Conservation (phyloP, 2,329 filamentous ascomycete genomes). For the Microcyclospora tardicrescens region DNA sequence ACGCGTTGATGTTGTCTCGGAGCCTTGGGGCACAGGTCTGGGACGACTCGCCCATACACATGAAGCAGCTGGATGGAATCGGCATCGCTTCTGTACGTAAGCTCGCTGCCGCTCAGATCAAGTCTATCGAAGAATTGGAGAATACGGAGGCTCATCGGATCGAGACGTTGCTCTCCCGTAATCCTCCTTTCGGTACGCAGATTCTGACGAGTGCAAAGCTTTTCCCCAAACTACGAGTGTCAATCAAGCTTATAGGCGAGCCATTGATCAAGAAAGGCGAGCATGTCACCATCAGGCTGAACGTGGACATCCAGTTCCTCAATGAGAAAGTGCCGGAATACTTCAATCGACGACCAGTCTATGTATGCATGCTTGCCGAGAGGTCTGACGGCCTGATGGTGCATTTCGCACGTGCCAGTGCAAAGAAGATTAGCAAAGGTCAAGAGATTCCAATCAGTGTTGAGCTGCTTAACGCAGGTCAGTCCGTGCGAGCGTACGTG, state of each 20-base stretch:
- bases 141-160: slow-evolving; percentile 56
- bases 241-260: slow-evolving; percentile 38
- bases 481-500: slow-evolving; percentile 53
- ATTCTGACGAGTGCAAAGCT: slow-evolving; percentile 49
- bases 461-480: slow-evolving; percentile 40
- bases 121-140: slow-evolving; percentile 57
- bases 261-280: slow-evolving; percentile 26
- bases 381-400: slow-evolving; percentile 54
- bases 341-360: slow-evolving; percentile 54
- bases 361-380: slow-evolving; percentile 62
- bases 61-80: slow-evolving; percentile 71
- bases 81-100: slow-evolving; percentile 65
- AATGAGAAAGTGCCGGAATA: slow-evolving; percentile 49
- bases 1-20: slow-evolving; percentile 63
- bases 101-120: slow-evolving; percentile 57
- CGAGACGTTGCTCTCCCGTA: slow-evolving; percentile 62
- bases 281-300: slow-evolving; percentile 47
- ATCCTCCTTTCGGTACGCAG: slow-evolving; percentile 69
- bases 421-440: slow-evolving; percentile 49
- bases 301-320: slow-evolving; percentile 54
- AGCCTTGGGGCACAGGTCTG: slow-evolving; percentile 63
- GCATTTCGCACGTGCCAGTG: slow-evolving; percentile 53
- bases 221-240: slow-evolving; percentile 57
- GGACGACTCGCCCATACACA: slow-evolving; percentile 69
- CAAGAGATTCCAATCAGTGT: slow-evolving; percentile 50